A percentile compares a stretch with the other conserved stretches of the same genome.
These are phyloP conservation scores for Drosera capensis DNA, from an alignment of 148 eudicot genomes.

Conservation along the genomic window DNA sequence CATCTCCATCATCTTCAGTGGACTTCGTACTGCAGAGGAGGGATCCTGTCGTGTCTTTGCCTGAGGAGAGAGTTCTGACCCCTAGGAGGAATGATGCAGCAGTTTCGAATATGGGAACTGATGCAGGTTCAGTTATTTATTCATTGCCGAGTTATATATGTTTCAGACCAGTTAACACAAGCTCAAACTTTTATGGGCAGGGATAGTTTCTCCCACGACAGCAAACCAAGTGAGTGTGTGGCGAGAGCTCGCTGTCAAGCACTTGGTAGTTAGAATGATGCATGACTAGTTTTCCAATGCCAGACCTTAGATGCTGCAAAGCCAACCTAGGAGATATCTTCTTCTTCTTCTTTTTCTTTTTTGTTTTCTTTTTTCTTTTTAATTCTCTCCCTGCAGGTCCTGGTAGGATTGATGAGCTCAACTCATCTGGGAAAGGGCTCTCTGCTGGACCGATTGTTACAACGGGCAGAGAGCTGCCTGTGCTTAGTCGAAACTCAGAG, in stretches of 20 bases:
- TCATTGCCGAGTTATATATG: too few relatives aligned
- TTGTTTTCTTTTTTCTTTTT: neutral
- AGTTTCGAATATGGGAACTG: neutral
- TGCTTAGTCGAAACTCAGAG: neutral
- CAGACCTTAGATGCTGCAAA: constrained; percentile 5
- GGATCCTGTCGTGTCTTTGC: constrained; percentile 14
- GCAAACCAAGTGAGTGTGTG: neutral
- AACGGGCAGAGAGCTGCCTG: neutral
- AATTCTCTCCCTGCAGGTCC: neutral
- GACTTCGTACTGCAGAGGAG: constrained; percentile 34
- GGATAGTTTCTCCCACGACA: neutral
- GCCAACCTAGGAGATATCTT: constrained; percentile 14
- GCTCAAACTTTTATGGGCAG: neutral
- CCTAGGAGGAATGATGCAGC: constrained; percentile 5
- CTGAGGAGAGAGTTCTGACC: constrained; percentile 2
- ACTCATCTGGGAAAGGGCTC: neutral
- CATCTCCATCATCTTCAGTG: constrained; percentile 17
- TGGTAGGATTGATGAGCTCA: neutral
- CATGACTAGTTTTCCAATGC: neutral
- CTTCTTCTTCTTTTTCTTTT: neutral
- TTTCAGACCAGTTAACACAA: too few relatives aligned
- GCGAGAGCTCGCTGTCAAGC: neutral
- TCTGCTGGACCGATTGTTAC: neutral
- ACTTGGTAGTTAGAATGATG: neutral
- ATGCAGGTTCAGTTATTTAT: neutral